Base-by-base conservation (phyloP, 345 rosid species). In the Firmiana major region DNA sequence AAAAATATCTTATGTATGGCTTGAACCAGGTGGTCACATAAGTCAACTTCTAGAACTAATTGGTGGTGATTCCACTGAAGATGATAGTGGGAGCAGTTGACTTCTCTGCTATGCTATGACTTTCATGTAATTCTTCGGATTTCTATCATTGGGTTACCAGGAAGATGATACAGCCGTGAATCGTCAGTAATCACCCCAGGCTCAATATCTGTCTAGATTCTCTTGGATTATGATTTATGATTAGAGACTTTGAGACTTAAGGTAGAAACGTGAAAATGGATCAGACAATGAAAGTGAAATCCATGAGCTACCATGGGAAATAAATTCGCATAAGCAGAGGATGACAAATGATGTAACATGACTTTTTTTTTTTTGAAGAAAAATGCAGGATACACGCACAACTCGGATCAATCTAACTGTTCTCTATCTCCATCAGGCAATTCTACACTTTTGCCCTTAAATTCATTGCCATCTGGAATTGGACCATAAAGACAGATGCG, bases 401-500 rank as follows among this genome's bases (percentile, higher is more conserved):
- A 31, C 42, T 19, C 8, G 10, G 51, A 71, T 49, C 45, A 51
- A 31, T 71, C 43, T 34, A 6, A 34, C 58, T 7, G 79, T 68
- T 65, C 51, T 63, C 74, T 70, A 76, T 66, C 72, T 28, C 74
- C 81, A 28, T 77, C 77, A 40, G 58, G 57, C 48, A 6, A 80
- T 78, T 71, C 79, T 54, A 67, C 85, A 19, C 70, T 81, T 82
- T 81, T 81, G 45, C 73, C 84, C 87, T 81, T 84, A n/a, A 81
- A 43, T 64, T 58, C 73, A 10, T 71, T 64, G 36, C 78, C 81
- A 21, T 73, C 46, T 68, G 83, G 86, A 55, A 81, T 81, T 0
- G 90, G 91, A 78, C 99, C 97, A 63, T 87, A 91, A 7, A 91
- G 88, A 84, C 96, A 90, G 28, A 93, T 83, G 3, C 80, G 89